These are phyloP conservation scores for Neocatenulostroma microsporum DNA, from an alignment of 2,329 filamentous ascomycete species.

Conservation along the genomic window DNA sequence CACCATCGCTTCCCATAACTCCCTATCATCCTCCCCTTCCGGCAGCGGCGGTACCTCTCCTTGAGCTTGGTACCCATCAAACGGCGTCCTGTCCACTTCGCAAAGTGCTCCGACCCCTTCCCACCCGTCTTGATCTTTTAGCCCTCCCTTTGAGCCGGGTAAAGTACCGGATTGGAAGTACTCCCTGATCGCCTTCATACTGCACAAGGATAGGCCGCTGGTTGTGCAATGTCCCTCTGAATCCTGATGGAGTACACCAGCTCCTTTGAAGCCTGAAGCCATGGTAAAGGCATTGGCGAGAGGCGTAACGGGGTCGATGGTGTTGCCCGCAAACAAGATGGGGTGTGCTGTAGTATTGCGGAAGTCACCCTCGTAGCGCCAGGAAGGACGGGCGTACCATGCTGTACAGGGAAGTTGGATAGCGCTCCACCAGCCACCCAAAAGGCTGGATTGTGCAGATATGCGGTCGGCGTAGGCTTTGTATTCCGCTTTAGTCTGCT, in stretches of 20 bases:
- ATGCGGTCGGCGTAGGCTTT: conserved; percentile 17
- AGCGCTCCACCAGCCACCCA: conserved; percentile 31
- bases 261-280: conserved; percentile 36
- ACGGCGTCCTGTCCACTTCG: conserved; percentile 24
- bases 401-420: conserved; percentile 30
- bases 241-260: conserved; percentile 38
- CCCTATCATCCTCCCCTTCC: conserved; percentile 13
- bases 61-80: conserved; percentile 12
- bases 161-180: conserved; percentile 38
- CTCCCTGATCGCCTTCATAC: conserved; percentile 27
- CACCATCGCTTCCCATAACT: conserved; percentile 15
- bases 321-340: conserved; percentile 51
- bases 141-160: conserved; percentile 18
- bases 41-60: conserved; percentile 11
- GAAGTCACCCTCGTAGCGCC: conserved; percentile 18
- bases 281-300: conserved; percentile 41
- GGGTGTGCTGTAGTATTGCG: conserved; percentile 43
- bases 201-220: conserved; percentile 32
- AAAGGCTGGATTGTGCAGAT: conserved; percentile 24
- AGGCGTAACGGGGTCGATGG: conserved; percentile 54
- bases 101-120: conserved; percentile 27
- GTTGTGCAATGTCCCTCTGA: conserved; percentile 24
- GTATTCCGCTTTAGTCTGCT: conserved; percentile 16
- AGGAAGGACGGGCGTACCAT: conserved; percentile 15
- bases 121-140: conserved; percentile 10